A percentile compares a stretch with the other conserved stretches of the same genome.
These are phyloP conservation scores for Pythium oligandrum DNA, from an alignment of 352 stramenopile genomes.

Conservation along the genomic window DNA sequence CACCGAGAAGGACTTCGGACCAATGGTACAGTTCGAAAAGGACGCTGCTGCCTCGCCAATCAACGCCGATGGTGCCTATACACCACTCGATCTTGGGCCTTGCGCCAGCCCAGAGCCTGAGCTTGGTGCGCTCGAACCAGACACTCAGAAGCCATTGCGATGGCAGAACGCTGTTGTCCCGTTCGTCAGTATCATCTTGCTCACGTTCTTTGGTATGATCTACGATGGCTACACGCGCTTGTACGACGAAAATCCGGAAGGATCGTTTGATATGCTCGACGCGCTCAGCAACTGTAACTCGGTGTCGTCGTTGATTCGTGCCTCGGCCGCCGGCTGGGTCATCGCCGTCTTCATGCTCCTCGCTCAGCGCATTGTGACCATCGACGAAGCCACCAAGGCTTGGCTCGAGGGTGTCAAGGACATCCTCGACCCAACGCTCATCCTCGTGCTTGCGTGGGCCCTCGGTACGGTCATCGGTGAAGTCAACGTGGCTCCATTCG, in stretches of 20 bases:
- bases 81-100: constrained; percentile 51
- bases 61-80: constrained; percentile 49
- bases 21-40: constrained; percentile 86
- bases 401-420: constrained; percentile 91
- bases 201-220: constrained; percentile 87
- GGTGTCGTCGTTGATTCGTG: constrained; percentile 70
- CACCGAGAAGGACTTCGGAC: constrained; percentile 83
- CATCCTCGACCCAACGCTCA: constrained; percentile 87
- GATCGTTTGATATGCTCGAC: constrained; percentile 53
- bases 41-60: constrained; percentile 71
- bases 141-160: constrained; percentile 64
- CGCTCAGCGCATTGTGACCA: constrained; percentile 77
- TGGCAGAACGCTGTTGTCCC: constrained; percentile 86
- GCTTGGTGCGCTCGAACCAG: constrained; percentile 61
- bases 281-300: constrained; percentile 78
- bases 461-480: constrained; percentile 82
- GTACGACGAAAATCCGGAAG: constrained; percentile 36
- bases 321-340: constrained; percentile 70
- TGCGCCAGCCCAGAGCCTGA: constrained; percentile 66
- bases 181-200: constrained; percentile 74
- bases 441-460: constrained; percentile 88
- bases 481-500: constrained; percentile 79
- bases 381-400: constrained; percentile 84
- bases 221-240: constrained; percentile 67
- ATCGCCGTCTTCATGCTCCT: constrained; percentile 69